Percentiles rank a stretch among this genome's conserved stretches.
Evolutionary conservation across 768 basidiomycete genomes (phyloP).

Genomic region (Pleurotus djamor): DNA sequence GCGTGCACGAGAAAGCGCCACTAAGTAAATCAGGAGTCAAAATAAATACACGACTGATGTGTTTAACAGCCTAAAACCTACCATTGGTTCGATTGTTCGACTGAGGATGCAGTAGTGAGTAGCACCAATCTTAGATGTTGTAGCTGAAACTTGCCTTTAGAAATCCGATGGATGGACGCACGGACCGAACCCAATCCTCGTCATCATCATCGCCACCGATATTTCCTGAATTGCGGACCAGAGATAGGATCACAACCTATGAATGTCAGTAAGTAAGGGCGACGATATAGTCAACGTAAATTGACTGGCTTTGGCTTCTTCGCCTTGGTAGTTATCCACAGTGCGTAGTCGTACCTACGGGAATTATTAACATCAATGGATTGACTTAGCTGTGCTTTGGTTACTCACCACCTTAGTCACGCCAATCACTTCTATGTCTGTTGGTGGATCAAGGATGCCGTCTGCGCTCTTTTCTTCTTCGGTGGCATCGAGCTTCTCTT

Average conservation of each 20-base stretch:
- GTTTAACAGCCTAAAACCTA: too few relatives aligned
- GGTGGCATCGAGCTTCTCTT: conserved; percentile 53
- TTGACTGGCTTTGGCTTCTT: conserved; percentile 56
- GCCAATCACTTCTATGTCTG: conserved; percentile 40
- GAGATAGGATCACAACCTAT: conserved; percentile 68
- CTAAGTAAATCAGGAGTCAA: conserved; percentile 23
- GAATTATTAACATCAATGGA: background rate
- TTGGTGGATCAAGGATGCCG: conserved; percentile 8
- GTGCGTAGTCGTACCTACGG: conserved; percentile 66
- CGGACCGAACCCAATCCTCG: background rate
- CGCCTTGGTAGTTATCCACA: conserved; percentile 78
- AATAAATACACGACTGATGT: background rate
- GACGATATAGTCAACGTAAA: background rate
- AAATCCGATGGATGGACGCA: conserved; percentile 59
- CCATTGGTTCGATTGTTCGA: conserved; percentile 57
- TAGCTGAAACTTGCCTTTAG: conserved; percentile 56
- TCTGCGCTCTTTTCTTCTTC: conserved; percentile 37
- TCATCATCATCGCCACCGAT: conserved; percentile 31
- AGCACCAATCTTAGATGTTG: background rate
- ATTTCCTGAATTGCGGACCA: conserved; percentile 67
- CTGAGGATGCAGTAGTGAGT: conserved; percentile 21
- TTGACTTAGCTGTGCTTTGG: too few relatives aligned
- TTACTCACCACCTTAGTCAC: conserved; percentile 52
- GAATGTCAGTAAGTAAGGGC: background rate
- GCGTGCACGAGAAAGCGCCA: conserved; percentile 71